Base-by-base conservation (phyloP, 768 basidiomycete genomes). In the Inosperma sp. region DNA sequence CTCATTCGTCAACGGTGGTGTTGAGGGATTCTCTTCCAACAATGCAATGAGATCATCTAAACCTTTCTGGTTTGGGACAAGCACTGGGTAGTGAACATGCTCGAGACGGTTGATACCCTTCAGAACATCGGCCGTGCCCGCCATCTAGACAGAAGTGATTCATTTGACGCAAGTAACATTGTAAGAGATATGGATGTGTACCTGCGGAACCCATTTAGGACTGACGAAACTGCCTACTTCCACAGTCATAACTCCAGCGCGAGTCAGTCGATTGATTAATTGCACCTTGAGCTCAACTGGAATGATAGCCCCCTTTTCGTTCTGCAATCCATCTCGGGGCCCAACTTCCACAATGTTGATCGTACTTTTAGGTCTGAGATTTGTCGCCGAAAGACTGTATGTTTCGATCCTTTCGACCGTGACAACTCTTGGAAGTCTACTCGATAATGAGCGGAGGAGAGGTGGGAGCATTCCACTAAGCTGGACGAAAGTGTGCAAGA, bases 181-280 rank as follows among this genome's bases (percentile, higher is more conserved):
- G 29, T 21, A 17, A 23, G 10, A 19, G 54, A 10, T 14, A 13
- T 16, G 16, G 23, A 25, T 10, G 16, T 19, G 10, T 3, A 66
- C 93, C 80, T 94, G 93, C 0, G 92, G 93, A 21, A 94, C 87
- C 87, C 91, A 91, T 67, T 92, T 93, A 0, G 88, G 88, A 65
- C 89, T 89, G 51, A 94, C 93, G 62, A 95, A 93, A 63, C 89
- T 91, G 6, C 93, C 93, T 1, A 82, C 80, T 67, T 94, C 92
- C 56, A 94, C 84, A 49, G 72, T 80, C 53, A 72, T 71, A 58
- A 82, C 62, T 0, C 91, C 93, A 8, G 89, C 84, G 14, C 63
- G 64, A 2, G 78, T 80, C 9, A 97, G 80, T 12, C 84, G 72
- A 55, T 88, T 79, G 49, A 97, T 82, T 47, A 97, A 78, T 53